A percentile compares a stretch with the other conserved stretches of the same genome.
Evolutionary conservation across 345 rosid species (phyloP).

Genomic region (Eucalyptus guilfoylei): DNA sequence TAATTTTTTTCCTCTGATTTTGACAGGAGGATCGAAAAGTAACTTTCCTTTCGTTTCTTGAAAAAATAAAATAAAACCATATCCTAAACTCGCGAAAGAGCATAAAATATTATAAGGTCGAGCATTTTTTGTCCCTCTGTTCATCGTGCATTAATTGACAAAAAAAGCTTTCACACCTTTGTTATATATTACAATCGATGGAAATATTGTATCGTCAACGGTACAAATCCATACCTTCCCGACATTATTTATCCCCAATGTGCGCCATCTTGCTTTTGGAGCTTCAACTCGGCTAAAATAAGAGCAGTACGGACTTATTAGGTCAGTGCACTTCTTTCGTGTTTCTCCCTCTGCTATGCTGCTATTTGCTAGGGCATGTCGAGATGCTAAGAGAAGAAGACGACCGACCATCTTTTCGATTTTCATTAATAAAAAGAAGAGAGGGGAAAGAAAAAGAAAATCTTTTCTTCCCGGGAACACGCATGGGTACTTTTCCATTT

Average conservation of each 20-base stretch:
- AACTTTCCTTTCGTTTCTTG: background rate
- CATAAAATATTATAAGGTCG: background rate
- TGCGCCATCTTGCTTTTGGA: background rate
- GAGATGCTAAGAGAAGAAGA: background rate
- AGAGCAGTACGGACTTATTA: background rate
- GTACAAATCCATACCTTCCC: background rate
- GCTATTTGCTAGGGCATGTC: background rate
- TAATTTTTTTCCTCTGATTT: background rate
- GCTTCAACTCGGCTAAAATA: background rate
- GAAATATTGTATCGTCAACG: background rate
- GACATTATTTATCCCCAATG: background rate
- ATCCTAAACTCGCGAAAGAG: background rate
- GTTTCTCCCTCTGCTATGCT: background rate
- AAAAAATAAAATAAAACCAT: background rate
- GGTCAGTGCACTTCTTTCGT: background rate
- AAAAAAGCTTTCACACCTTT: background rate
- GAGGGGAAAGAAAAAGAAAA: background rate
- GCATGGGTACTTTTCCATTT: conserved; percentile 69
- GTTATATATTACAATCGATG: background rate
- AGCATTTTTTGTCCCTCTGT: background rate
- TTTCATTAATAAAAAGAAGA: background rate
- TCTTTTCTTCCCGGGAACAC: conserved; percentile 53
- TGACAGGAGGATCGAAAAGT: background rate
- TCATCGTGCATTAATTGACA: background rate
- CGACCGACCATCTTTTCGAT: background rate